Base-by-base conservation (phyloP, 140 eudicot genomes). In the Senecio squalidus region DNA sequence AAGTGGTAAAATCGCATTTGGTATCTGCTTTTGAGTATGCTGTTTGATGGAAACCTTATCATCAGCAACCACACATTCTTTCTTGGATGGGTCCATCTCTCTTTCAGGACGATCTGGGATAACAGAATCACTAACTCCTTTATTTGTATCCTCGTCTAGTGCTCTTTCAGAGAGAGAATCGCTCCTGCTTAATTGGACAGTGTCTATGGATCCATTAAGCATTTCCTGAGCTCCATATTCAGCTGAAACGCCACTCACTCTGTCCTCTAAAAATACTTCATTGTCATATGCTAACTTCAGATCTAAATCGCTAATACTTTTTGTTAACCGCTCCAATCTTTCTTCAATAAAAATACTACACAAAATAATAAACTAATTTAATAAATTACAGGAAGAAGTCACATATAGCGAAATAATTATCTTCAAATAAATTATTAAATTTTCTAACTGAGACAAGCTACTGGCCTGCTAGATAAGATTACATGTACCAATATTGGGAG, bases 271-370 rank as follows among this genome's bases (percentile, higher is more conserved):
- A 30, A 11, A 70, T 34, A 71, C 80, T 60, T 62, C 81, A 47
- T 59, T 34, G 23, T 50, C 84, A 66, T 49, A 62, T 39, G 78
- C 50, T 27, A 57, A 49, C 31, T 68, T 96, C 67, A 88, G 33
- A 69, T 80, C 83, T 62, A 88, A 67, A 58, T 67, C 77, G 13
- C 67, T 66, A 15, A 87, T 74, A 39, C 80, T 80, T 67, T 79
- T 80, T 29, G 95, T 92, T 59, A 92, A 66, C 20, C 93, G 72
- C 53, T 84, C 95, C 79, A 92, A 66, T 73, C 99, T 77, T 71
- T 92, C 99, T 74, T 92, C 95, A 52, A 77, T 75, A 56, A 92
- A 92, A 62, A 92, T 88, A 74, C 99, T 92, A 58, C 78, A 62
- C 21, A 5, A 69, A 41, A 24, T 48, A 52, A 69, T 45, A 46